Percentiles rank a stretch among this genome's conserved stretches.
phyloP scores from a whole-genome alignment of 2,329 filamentous ascomycete species.

The Colletotrichum siamense region DNA sequence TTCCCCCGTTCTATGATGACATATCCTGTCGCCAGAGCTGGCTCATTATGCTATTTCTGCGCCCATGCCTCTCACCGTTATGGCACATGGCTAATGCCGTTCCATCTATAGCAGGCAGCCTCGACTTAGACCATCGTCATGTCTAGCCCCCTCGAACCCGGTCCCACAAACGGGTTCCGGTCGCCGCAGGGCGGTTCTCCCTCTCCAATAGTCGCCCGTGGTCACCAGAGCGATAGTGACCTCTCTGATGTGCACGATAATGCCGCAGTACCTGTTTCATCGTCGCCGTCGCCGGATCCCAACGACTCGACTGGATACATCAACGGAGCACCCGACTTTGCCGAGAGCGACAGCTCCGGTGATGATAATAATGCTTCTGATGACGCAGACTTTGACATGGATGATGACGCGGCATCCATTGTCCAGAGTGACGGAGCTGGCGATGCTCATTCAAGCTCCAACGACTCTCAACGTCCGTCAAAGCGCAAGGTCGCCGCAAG shows the following conservation, averaged over 20 bases:
- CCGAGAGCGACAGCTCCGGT: constrained; percentile 54
- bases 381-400: constrained; percentile 80
- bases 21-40: constrained; percentile 35
- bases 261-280: constrained; percentile 52
- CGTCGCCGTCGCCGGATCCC: constrained; percentile 46
- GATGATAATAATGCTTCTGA: constrained; percentile 62
- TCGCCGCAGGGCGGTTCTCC: constrained; percentile 58
- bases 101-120: constrained; percentile 52
- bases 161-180: constrained; percentile 71
- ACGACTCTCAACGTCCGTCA: constrained; percentile 68
- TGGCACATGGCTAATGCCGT: constrained; percentile 39
- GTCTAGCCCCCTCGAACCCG: constrained; percentile 65
- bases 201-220: constrained; percentile 42
- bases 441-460: constrained; percentile 70
- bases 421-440: constrained; percentile 50
- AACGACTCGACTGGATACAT: constrained; percentile 46
- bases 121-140: constrained; percentile 67
- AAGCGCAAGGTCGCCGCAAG: constrained; percentile 77
- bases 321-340: constrained; percentile 43
- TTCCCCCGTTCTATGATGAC: constrained; percentile 39
- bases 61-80: neutral
- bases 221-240: constrained; percentile 73
- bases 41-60: constrained; percentile 48
- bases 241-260: constrained; percentile 74
- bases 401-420: constrained; percentile 49